Evolutionary conservation across 2,329 filamentous ascomycete genomes (phyloP).

Genomic region (Alternaria conjuncta): DNA sequence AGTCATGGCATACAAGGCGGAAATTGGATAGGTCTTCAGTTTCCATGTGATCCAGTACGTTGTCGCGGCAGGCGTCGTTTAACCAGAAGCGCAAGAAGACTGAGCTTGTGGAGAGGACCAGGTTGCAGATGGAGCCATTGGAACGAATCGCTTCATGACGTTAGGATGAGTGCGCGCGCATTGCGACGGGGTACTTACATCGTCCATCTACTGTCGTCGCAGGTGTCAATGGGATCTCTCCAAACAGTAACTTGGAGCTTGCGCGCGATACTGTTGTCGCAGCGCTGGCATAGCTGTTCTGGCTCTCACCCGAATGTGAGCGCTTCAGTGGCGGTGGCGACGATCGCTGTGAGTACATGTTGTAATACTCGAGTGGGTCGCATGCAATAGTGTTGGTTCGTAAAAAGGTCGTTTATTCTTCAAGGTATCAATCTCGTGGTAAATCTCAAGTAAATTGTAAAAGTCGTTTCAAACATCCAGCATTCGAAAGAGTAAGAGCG

Average conservation of each 20-base stretch:
- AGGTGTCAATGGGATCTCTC: conserved; percentile 56
- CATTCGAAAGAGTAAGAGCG: conserved; percentile 19
- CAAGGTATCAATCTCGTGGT: conserved; percentile 17
- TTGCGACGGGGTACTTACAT: conserved; percentile 38
- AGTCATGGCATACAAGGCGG: conserved; percentile 72
- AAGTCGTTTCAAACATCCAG: conserved; percentile 28
- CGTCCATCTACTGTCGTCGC: conserved; percentile 44
- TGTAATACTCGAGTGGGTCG: conserved; percentile 18
- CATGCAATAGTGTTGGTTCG: conserved; percentile 12
- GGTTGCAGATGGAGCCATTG: conserved; percentile 56
- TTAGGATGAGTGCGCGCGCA: conserved; percentile 22
- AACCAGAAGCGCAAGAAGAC: conserved; percentile 59
- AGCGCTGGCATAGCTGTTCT: conserved; percentile 41
- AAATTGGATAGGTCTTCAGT: conserved; percentile 56
- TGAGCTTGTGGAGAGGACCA: conserved; percentile 57
- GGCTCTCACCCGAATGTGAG: conserved; percentile 46
- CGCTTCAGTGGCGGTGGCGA: conserved; percentile 48
- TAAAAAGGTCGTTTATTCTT: conserved; percentile 9
- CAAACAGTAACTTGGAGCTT: conserved; percentile 55
- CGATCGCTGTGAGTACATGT: conserved; percentile 44
- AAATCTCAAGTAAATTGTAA: conserved; percentile 22
- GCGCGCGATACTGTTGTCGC: conserved; percentile 46
- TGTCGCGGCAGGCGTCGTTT: conserved; percentile 55
- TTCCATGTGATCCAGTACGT: conserved; percentile 51
- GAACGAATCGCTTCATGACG: conserved; percentile 49